A percentile compares a stretch with the other conserved stretches of the same genome.
Conservation (phyloP, 495 filamentous ascomycete species). For the Diplogelasinospora grovesii region DNA sequence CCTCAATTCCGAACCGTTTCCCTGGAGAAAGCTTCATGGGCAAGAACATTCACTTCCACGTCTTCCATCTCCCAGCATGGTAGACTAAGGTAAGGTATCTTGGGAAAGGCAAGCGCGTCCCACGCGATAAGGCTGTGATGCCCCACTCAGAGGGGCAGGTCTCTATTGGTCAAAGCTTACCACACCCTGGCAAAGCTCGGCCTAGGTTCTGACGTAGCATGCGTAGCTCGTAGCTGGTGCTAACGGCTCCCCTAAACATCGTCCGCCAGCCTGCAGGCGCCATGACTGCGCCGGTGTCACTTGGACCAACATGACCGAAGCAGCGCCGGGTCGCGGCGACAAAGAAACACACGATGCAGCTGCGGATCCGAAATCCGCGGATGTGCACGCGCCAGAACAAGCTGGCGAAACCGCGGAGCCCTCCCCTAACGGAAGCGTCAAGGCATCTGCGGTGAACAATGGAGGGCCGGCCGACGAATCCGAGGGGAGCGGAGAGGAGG, state of each 20-base stretch:
- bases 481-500: conserved; percentile 1
- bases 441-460: conserved; percentile 3
- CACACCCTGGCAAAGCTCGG: conserved; percentile 5
- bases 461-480: conserved; percentile 6
- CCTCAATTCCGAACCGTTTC: no score
- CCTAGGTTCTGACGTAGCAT: conserved; percentile 20
- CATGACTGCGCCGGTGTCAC: conserved; percentile 19
- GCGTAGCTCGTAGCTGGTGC: conserved; percentile 6
- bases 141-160: conserved; percentile 13
- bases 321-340: conserved; percentile 35
- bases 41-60: no score
- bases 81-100: not conserved
- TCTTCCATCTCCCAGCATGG: no score
- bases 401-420: conserved; percentile 4
- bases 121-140: conserved; percentile 3
- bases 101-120: conserved; percentile 7
- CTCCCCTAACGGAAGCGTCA: not conserved
- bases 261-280: conserved; percentile 8
- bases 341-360: conserved; percentile 10
- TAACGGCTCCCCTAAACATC: conserved; percentile 5
- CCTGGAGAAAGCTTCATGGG: not conserved
- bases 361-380: conserved; percentile 1
- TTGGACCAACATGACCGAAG: conserved; percentile 39
- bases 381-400: not conserved
- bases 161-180: conserved; percentile 20